A percentile compares a stretch with the other conserved stretches of the same genome.
Evolutionary conservation across 2,329 filamentous ascomycete species (phyloP).

Genomic region (Monosporascus sp.): DNA sequence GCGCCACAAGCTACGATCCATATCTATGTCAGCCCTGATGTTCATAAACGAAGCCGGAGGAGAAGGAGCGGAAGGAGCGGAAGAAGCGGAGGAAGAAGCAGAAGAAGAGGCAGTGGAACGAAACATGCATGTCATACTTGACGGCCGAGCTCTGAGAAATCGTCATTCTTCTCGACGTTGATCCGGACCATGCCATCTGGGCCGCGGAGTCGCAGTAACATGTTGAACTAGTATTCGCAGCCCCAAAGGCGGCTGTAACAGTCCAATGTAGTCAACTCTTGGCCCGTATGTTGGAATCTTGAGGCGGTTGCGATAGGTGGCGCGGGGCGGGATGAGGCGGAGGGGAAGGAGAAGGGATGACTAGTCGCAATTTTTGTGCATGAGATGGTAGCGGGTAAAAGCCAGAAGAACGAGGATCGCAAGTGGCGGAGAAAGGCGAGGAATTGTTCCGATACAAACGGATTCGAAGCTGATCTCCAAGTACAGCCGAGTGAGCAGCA

Average conservation of each 20-base stretch:
- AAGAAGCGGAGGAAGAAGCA: not conserved
- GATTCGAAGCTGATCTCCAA: not conserved
- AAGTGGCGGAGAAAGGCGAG: constrained; percentile 3
- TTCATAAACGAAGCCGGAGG: not conserved
- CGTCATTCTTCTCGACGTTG: constrained; percentile 66
- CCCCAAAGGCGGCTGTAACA: no score
- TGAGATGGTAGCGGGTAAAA: not conserved
- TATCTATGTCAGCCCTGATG: constrained; percentile 6
- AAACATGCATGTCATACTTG: constrained; percentile 34
- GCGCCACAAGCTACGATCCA: constrained; percentile 54
- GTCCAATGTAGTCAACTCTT: no score
- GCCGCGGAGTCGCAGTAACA: constrained; percentile 83
- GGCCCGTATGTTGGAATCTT: no score
- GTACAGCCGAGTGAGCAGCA: not conserved
- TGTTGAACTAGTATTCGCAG: constrained; percentile 32
- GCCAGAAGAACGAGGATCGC: not conserved
- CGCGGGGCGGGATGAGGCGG: not conserved
- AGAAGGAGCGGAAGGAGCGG: not conserved
- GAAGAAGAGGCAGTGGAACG: not conserved
- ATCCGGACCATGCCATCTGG: constrained; percentile 91
- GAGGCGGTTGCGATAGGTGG: no score
- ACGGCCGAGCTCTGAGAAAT: constrained; percentile 59
- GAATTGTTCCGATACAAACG: constrained; percentile 4
- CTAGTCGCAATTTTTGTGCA: not conserved
- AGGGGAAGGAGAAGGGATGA: not conserved